Evolutionary conservation across 1,139 yeast genomes (phyloP).

Genomic region (Hemisphaericaspora subhashii): DNA sequence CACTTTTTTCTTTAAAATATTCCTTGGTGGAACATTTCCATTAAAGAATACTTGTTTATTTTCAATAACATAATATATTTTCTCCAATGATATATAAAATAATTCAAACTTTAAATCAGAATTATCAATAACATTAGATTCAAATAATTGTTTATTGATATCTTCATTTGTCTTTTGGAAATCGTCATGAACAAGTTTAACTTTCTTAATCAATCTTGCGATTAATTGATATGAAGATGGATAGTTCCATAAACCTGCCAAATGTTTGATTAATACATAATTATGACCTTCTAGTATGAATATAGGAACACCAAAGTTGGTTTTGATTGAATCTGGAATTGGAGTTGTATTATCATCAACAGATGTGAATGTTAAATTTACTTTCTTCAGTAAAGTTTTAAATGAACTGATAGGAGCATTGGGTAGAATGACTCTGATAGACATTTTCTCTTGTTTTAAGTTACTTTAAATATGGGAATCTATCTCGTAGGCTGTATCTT

Average conservation of each 20-base stretch:
- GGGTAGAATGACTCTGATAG: background rate
- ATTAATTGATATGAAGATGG: conserved; percentile 48
- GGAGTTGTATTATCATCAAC: background rate
- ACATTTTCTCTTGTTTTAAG: background rate
- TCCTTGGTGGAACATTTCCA: background rate
- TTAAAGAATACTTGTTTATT: conserved; percentile 16
- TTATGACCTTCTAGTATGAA: conserved; percentile 11
- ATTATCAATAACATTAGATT: conserved; percentile 21
- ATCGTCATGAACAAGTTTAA: conserved; percentile 21
- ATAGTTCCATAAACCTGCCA: conserved; percentile 38
- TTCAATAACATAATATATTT: conserved; percentile 18
- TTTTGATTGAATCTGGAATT: background rate
- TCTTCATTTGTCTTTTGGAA: conserved; percentile 21
- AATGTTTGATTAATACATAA: conserved; percentile 31
- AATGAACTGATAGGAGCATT: background rate
- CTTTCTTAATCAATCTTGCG: conserved; percentile 23
- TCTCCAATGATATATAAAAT: conserved; percentile 29
- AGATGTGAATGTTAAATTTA: background rate
- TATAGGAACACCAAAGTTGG: conserved; percentile 12
- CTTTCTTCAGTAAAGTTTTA: background rate
- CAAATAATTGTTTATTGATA: conserved; percentile 26
- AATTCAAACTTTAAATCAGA: conserved; percentile 21
- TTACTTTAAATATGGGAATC: background rate
- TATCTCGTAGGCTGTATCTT: no score
- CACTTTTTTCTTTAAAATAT: background rate